Conservation (phyloP, 305 asterid genomes). For the Caryopteris hybrid region DNA sequence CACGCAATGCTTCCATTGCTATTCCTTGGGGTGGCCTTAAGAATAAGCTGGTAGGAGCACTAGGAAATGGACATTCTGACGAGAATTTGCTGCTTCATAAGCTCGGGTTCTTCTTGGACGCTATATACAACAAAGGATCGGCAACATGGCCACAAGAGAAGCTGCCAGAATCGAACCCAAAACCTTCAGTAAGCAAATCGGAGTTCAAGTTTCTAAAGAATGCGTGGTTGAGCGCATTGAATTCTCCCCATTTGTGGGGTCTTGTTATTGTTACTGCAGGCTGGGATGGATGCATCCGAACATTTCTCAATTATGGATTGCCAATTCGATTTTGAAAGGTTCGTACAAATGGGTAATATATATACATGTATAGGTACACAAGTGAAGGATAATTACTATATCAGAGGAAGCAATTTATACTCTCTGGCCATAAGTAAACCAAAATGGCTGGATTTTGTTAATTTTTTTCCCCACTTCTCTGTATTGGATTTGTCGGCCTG, state of each 20-base stretch:
- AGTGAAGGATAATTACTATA: too few species aligned
- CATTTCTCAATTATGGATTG: constrained; percentile 72
- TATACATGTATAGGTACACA: too few species aligned
- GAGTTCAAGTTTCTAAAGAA: constrained; percentile 64
- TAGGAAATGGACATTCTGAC: constrained; percentile 37
- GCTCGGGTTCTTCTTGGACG: constrained; percentile 54
- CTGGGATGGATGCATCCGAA: constrained; percentile 77
- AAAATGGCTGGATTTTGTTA: too few species aligned
- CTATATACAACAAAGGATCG: constrained; percentile 47
- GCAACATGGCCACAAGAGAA: constrained; percentile 79
- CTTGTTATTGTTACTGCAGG: constrained; percentile 76
- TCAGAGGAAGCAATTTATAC: too few species aligned
- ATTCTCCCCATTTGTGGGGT: constrained; percentile 73
- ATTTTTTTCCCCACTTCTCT: neutral
- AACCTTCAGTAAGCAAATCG: constrained; percentile 35
- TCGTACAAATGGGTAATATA: too few species aligned
- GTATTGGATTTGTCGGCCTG: neutral
- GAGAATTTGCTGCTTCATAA: constrained; percentile 45
- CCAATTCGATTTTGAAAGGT: constrained; percentile 63
- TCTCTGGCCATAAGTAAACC: too few species aligned
- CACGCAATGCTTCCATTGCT: constrained; percentile 63
- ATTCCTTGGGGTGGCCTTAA: too few species aligned
- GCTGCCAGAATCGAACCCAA: too few species aligned
- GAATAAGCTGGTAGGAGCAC: constrained; percentile 37
- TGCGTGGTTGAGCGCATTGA: constrained; percentile 52